Percentiles rank a stretch among this genome's conserved stretches.
Evolutionary conservation across 352 stramenopile genomes (phyloP).

Genomic region (Globisporangium spinosum): DNA sequence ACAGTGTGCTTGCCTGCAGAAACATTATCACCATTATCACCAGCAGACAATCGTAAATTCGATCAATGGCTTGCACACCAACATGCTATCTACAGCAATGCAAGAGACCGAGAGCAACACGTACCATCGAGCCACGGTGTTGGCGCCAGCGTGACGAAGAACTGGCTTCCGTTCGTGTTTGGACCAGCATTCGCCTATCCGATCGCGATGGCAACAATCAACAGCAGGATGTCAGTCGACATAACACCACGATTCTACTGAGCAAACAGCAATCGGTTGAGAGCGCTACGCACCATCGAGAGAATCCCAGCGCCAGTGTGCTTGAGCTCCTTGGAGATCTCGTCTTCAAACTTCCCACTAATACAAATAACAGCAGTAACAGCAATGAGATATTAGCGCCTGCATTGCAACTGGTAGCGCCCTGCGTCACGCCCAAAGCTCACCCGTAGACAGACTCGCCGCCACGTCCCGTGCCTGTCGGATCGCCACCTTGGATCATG

Average conservation of each 20-base stretch:
- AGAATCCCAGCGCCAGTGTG: conserved; percentile 92
- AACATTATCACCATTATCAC: not conserved
- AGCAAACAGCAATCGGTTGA: not conserved
- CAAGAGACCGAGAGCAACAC: too few relatives aligned
- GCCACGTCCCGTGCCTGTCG: conserved; percentile 90
- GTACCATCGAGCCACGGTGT: conserved; percentile 91
- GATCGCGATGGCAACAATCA: not conserved
- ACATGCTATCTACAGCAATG: too few relatives aligned
- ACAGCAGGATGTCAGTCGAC: not conserved
- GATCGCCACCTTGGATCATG: conserved; percentile 96
- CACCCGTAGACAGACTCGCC: conserved; percentile 92
- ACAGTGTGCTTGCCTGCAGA: conserved; percentile 89
- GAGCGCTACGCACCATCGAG: conserved; percentile 57
- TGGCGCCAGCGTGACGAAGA: conserved; percentile 92
- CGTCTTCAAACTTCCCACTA: conserved; percentile 92
- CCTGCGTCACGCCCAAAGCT: not conserved
- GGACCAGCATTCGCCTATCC: conserved; percentile 84
- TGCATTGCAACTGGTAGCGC: not conserved
- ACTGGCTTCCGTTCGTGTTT: conserved; percentile 92
- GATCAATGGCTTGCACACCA: too few relatives aligned
- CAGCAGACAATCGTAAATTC: too few relatives aligned
- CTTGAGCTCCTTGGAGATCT: conserved; percentile 91
- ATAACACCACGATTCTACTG: not conserved
- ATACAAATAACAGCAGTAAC: not conserved
- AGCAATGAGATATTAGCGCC: not conserved